Evolutionary conservation across 1,139 yeast genomes (phyloP).

Genomic region (Wickerhamomyces sp.): DNA sequence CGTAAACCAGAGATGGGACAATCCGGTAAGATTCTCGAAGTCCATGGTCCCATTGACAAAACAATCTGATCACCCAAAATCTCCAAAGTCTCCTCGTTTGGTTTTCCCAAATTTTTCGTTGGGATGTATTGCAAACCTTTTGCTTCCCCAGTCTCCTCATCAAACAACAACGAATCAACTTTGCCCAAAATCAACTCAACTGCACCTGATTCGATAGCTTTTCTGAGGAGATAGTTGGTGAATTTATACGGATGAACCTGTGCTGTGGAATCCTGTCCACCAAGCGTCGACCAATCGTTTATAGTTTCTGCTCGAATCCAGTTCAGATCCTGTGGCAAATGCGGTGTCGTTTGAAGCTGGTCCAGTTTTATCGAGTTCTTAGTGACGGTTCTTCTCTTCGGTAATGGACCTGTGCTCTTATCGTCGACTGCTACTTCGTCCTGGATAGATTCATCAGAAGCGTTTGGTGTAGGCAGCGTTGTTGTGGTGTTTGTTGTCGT

Average conservation of each 20-base stretch:
- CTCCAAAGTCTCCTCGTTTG: slow-evolving; percentile 30
- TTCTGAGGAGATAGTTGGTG: slow-evolving; percentile 72
- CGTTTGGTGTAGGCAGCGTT: slow-evolving; percentile 8
- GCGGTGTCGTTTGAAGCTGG: slow-evolving; percentile 25
- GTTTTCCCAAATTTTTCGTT: slow-evolving; percentile 41
- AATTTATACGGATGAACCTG: slow-evolving; percentile 96
- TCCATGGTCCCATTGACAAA: slow-evolving; percentile 96
- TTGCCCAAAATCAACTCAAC: slow-evolving; percentile 82
- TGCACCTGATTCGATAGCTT: slow-evolving; percentile 81
- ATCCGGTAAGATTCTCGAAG: slow-evolving; percentile 79
- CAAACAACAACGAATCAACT: slow-evolving; percentile 61
- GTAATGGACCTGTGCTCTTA: slow-evolving; percentile 16
- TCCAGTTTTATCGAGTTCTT: slow-evolving; percentile 36
- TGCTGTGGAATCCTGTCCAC: slow-evolving; percentile 86
- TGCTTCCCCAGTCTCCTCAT: slow-evolving; percentile 58
- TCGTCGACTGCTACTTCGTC: slow-evolving; percentile 12
- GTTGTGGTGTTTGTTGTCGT: slow-evolving; percentile 7
- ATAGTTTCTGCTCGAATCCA: slow-evolving; percentile 75
- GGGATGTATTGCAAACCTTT: slow-evolving; percentile 64
- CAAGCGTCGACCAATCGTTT: slow-evolving; percentile 72
- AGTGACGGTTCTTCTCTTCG: slow-evolving; percentile 29
- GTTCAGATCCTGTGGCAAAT: slow-evolving; percentile 66
- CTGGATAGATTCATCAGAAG: slow-evolving; percentile 10
- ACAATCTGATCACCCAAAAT: slow-evolving; percentile 70
- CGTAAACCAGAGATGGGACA: slow-evolving; percentile 91